Conservation (phyloP, 2,329 filamentous ascomycete genomes). For the Pseudocercospora ulei region DNA sequence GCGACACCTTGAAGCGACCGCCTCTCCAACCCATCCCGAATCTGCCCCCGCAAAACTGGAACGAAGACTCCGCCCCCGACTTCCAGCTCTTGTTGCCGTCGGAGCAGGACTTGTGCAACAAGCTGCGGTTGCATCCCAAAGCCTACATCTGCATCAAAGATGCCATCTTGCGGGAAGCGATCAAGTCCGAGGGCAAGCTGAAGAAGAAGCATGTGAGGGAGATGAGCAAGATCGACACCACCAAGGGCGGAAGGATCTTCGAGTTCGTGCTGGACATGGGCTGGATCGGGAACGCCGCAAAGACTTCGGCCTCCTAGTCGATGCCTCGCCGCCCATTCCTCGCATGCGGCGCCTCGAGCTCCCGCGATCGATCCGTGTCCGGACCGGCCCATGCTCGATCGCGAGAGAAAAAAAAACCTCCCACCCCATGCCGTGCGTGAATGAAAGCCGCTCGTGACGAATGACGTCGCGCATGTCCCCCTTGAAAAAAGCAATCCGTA, state of each 20-base stretch:
- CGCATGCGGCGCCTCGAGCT: too few relatives aligned
- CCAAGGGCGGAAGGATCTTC: constrained; percentile 77
- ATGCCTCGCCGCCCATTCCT: too few relatives aligned
- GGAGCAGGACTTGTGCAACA: constrained; percentile 76
- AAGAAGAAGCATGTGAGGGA: constrained; percentile 93
- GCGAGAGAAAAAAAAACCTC: too few relatives aligned
- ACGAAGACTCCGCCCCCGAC: constrained; percentile 68
- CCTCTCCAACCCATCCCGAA: constrained; percentile 37
- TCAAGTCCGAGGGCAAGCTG: constrained; percentile 74
- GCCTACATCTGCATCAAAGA: constrained; percentile 94
- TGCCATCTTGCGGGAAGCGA: constrained; percentile 76
- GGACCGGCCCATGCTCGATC: too few relatives aligned
- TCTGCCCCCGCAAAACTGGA: constrained; percentile 56
- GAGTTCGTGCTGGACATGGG: constrained; percentile 91
- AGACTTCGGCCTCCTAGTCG: too few relatives aligned
- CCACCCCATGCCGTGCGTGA: too few relatives aligned
- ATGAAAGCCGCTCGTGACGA: too few relatives aligned
- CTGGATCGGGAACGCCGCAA: constrained; percentile 60
- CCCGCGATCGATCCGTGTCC: too few relatives aligned
- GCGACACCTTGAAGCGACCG: constrained; percentile 22
- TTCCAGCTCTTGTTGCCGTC: constrained; percentile 75
- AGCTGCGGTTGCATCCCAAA: constrained; percentile 79
- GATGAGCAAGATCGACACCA: constrained; percentile 70
- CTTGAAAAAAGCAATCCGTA: too few relatives aligned
- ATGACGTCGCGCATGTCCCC: too few relatives aligned